Base-by-base conservation (phyloP, 2,329 filamentous ascomycete species). In the Colletotrichum sp. region DNA sequence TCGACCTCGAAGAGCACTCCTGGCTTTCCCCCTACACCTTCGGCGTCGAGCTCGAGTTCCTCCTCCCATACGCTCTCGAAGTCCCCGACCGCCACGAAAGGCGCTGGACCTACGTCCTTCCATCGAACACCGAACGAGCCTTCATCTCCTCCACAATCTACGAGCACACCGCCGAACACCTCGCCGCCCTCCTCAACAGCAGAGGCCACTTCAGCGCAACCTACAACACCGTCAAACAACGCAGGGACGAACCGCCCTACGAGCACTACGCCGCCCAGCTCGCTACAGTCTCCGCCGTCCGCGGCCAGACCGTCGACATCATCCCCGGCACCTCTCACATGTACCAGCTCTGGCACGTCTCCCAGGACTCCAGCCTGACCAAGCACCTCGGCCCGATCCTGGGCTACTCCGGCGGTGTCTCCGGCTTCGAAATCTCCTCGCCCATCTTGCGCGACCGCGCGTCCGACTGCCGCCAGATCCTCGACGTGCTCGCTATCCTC, bases 31-130 rank as follows among this genome's bases (percentile, higher is more conserved):
- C 68, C 1, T 75, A 72, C 32, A 71, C 75, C 10, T 77, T 75
- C n/a, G 75, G 75, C 28, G 15, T 75, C 26, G 75, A 77, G n/a
- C 22, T 75, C 13, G 75, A 77, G 22, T 75, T 75, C 22, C 28
- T 77, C 22, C 13, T 71, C 5, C 68, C 75, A 3, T 75, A 71
- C 24, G 16, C 12, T 5, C 44, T 60, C 16, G 22, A 24, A 26
- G 22, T 18, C n/a, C 12, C 18, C 30, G 30, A 10, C 60, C 68
- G 18, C 64, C 48, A 6, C 18, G 72, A 75, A n/a, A 13, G 2
- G 4, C 75, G 75, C 18, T 75, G 75, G 75, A 22, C 55, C 28
- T 59, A 22, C 59, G 28, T 36, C 16, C 32, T 34, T 0, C n/a
- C 28, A 0, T n/a, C 30, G 0, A 0, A 18, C 30, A 71, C 28